Evolutionary conservation across 441 rosid species (phyloP).

Genomic region (Jatropha multifida): DNA sequence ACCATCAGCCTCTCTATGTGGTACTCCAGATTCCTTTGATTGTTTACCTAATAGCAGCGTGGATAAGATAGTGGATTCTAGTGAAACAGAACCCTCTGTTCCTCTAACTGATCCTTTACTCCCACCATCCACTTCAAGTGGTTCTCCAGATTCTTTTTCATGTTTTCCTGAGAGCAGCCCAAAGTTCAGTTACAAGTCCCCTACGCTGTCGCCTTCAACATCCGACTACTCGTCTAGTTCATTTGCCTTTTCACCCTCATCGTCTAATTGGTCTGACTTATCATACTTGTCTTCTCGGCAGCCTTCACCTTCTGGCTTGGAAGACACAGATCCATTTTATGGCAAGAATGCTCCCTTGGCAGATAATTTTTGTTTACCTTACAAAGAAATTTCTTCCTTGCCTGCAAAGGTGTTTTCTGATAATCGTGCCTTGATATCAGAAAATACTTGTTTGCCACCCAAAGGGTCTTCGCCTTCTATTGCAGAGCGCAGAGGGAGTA

Average conservation of each 20-base stretch:
- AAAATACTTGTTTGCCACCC: constrained; percentile 26
- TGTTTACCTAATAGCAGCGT: constrained; percentile 32
- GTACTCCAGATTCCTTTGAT: constrained; percentile 46
- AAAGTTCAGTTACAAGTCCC: constrained; percentile 53
- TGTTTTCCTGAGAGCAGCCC: constrained; percentile 39
- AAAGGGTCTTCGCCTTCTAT: constrained; percentile 43
- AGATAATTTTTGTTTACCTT: constrained; percentile 29
- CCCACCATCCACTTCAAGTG: constrained; percentile 34
- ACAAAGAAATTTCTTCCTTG: constrained; percentile 29
- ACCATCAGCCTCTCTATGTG: constrained; percentile 38
- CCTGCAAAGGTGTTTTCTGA: constrained; percentile 26
- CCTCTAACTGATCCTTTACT: constrained; percentile 28
- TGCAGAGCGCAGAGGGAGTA: constrained; percentile 72
- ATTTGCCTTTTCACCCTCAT: constrained; percentile 68
- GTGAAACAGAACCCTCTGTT: constrained; percentile 29
- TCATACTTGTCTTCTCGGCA: constrained; percentile 60
- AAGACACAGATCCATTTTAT: constrained; percentile 33
- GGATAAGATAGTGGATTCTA: constrained; percentile 29
- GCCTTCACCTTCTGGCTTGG: constrained; percentile 65
- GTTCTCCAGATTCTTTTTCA: constrained; percentile 45
- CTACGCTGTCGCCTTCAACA: constrained; percentile 64
- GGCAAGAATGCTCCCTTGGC: constrained; percentile 29
- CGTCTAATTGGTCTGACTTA: constrained; percentile 72
- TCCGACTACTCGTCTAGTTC: constrained; percentile 67
- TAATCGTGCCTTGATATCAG: constrained; percentile 25